A percentile compares a stretch with the other conserved stretches of the same genome.
These are phyloP conservation scores for Oryza officinalis DNA, from an alignment of 176 grass and related monocot species.

Conservation along the genomic window DNA sequence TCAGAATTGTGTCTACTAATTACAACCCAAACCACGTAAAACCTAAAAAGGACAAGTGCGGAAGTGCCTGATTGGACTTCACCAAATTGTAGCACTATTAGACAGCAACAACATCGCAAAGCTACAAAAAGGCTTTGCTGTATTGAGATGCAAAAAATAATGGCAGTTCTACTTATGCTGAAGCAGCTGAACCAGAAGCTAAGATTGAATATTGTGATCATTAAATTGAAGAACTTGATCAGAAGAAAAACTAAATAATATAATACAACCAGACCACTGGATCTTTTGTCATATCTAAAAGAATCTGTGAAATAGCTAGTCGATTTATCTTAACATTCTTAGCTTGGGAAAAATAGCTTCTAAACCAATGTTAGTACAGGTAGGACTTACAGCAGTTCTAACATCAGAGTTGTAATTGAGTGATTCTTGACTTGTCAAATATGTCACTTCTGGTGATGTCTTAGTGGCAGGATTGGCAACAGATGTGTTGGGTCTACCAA, in stretches of 20 bases:
- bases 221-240: conserved; percentile 8
- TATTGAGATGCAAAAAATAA: too few relatives aligned
- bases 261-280: neutral
- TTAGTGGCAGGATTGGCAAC: conserved; percentile 26
- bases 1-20: neutral
- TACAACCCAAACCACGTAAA: too few relatives aligned
- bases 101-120: too few relatives aligned
- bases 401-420: conserved; percentile 13
- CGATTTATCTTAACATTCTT: neutral
- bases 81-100: too few relatives aligned
- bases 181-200: neutral
- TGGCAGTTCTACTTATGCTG: neutral
- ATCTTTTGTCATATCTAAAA: conserved; percentile 26
- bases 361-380: neutral
- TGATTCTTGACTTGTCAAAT: conserved; percentile 38
- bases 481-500: conserved; percentile 12
- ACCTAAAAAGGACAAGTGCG: too few relatives aligned
- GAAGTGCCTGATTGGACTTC: too few relatives aligned
- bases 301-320: conserved; percentile 7
- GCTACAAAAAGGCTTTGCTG: too few relatives aligned
- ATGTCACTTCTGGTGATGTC: neutral
- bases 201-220: neutral
- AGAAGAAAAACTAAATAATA: conserved; percentile 24
- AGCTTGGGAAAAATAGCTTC: neutral
- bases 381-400: conserved; percentile 30